Base-by-base conservation (phyloP, 345 rosid genomes). In the Pseudoturritis turrita region DNA sequence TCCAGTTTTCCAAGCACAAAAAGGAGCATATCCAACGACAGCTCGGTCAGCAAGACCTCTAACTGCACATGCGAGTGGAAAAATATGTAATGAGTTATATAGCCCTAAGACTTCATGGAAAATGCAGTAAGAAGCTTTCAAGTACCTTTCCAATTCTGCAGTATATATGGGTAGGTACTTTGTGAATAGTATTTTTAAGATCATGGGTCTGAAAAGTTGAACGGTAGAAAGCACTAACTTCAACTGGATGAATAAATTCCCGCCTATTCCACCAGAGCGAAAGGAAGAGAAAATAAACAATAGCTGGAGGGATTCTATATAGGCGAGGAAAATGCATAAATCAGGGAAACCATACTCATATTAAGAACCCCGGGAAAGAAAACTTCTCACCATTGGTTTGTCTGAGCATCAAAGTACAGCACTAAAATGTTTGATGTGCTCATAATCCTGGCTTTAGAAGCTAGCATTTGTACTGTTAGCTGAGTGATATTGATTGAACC, bases 11-110 rank as follows among this genome's bases (percentile, higher is more conserved):
- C 98, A 59, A 87, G 54, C 49, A 82, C 78, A 77, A 89, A 89
- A 66, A 93, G 89, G 77, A 89, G 86, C 67, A 89, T 81, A 80
- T 93, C 98, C 81, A 90, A 65, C 1, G 98, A 84, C 63, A 85
- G 82, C 87, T 93, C 98, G 5, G 86, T 86, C 52, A 93, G 66
- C 52, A 83, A 86, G 66, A 87, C 66, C 53, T 86, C 83, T 85
- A 87, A 77, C 98, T 93, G 96, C 76, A 53, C 75, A 78, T 17
- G 78, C 17, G 50, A 68, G 49, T 61, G 81, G 75, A 26, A 25
- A 71, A 49, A 58, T 76, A 67, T 59, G 40, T 66, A 72, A 78
- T 44, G 33, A 31, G 49, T 57, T 15, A 29, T 57, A 55, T 51
- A 61, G 31, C 33, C 61, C 57, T 14, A 72, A 61, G 47, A 57